Base-by-base conservation (phyloP, 2,329 filamentous ascomycete genomes). In the Stylonectria norvegica region DNA sequence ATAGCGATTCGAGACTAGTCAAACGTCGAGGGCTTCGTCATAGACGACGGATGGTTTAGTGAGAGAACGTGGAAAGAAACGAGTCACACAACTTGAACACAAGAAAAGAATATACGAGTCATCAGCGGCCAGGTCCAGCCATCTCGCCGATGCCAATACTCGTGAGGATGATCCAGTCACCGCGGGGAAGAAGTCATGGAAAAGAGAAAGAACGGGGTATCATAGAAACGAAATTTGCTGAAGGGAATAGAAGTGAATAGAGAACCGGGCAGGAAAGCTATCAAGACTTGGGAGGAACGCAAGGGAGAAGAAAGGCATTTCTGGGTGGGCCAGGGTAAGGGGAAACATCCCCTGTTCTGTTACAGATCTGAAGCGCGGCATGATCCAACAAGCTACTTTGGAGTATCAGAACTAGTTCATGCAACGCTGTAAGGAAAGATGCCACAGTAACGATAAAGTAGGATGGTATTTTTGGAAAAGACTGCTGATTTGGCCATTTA, bases 331-430 rank as follows among this genome's bases (percentile, higher is more conserved):
- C 50, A 38, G 48, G 49, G 34, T 45, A 56, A 46, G 44, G 47
- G 50, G 49, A 52, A 45, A 42, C 40, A 47, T 52, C 57, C 68
- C 67, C 59, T 66, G 63, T 66, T 55, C 63, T 72, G 69, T 61
- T 65, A 73, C 70, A 70, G 56, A 63, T 63, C 60, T 72, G 70
- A 73, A 57, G 70, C 70, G 72, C 52, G 43, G 56, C 47, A 50
- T 47, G 42, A 51, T 49, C 42, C 50, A 47, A 55, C 47, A 46
- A 38, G 46, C 54, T 53, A 43, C 27, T 41, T 25, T 47, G 36
- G 28, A 38, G 46, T 34, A 30, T 45, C 45, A 41, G 38, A 37
- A 43, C 43, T 32, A 42, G 36, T 45, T 41, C 32, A 38, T 14
- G 37, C 40, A 31, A 34, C 27, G 18, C 23, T 18, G 22, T 33